Evolutionary conservation across 768 basidiomycete species (phyloP).

Genomic region (Udeniomyces megalosporus): DNA sequence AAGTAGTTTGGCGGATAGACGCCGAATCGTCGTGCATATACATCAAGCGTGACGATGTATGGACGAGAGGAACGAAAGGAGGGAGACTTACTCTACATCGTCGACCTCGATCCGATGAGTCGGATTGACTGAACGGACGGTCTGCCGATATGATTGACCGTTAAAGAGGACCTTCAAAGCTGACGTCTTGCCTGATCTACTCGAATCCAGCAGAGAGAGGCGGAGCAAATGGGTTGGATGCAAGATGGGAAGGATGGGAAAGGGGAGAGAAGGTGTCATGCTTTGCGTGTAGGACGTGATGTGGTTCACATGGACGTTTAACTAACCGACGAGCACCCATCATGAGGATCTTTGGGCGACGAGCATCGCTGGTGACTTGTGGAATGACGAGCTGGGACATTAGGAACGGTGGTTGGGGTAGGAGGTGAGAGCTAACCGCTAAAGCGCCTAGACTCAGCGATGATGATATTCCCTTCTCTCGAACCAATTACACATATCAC

Average conservation of each 20-base stretch:
- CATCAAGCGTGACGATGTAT: too few species aligned
- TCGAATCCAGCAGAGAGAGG: background rate
- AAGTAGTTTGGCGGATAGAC: too few species aligned
- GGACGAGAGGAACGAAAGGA: too few species aligned
- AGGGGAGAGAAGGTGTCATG: background rate
- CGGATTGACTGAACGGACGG: background rate
- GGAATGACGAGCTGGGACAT: too few species aligned
- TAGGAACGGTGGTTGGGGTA: too few species aligned
- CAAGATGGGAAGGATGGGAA: background rate
- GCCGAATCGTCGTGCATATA: too few species aligned
- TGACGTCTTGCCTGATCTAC: slow-evolving; percentile 3
- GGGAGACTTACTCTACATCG: slow-evolving; percentile 1
- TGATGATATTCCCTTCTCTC: too few species aligned
- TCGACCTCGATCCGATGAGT: background rate
- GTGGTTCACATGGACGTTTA: too few species aligned
- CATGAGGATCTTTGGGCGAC: slow-evolving; percentile 1
- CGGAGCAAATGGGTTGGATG: background rate
- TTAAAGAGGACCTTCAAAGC: background rate
- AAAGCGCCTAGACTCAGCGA: too few species aligned
- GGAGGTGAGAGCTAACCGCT: too few species aligned
- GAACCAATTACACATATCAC: too few species aligned
- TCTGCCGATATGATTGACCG: background rate
- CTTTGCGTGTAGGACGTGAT: too few species aligned
- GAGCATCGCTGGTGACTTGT: background rate
- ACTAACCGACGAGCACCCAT: background rate